Base-by-base conservation (phyloP, 1,139 yeast species). In the Sporopachydermia cereana region DNA sequence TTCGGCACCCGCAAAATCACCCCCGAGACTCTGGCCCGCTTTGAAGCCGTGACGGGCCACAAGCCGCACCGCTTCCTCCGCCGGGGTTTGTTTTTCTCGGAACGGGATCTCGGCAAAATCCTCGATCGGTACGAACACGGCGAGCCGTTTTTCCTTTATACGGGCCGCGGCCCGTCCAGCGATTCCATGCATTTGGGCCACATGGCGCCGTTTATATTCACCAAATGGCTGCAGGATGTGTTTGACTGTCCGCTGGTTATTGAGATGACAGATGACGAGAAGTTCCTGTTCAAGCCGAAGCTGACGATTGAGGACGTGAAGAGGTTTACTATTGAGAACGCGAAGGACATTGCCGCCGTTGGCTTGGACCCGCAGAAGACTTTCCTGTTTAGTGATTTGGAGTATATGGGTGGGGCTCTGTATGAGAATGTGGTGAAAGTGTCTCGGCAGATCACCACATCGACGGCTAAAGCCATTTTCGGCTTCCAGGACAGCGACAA, bases 201-300 rank as follows among this genome's bases (percentile, higher is more conserved):
- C 63, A 81, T 91, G 89, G 75, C 89, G 50, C 99, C 99, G 12
- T 93, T 93, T 60, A 64, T 84, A 36, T 93, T 93, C 69, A 91
- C 98, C 49, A 88, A 88, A 64, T 93, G 98, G 98, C 72, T 93
- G 57, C 99, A 93, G 65, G 96, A 89, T 44, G 98, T 89, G 2
- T 91, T 93, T 62, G 97, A 91, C 59, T 96, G 77, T 47, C 97
- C 98, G n/a, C 72, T 93, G 53, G 94, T 93, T 41, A 79, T 93
- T 54, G 96, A 91, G 64, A 71, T 93, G 66, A 93, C 98, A 2
- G 99, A 93, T 62, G 99, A 93, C 61, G 99, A 93, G 65, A 93
- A 93, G 68, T 93, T 91, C 64, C 67, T 93, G 57, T 93, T 93
- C 74, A 93, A 91, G 66, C 96, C 75, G 51, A 81, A 84, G 57